Conservation (phyloP, 768 basidiomycete genomes). For the Amanita inopinata region DNA sequence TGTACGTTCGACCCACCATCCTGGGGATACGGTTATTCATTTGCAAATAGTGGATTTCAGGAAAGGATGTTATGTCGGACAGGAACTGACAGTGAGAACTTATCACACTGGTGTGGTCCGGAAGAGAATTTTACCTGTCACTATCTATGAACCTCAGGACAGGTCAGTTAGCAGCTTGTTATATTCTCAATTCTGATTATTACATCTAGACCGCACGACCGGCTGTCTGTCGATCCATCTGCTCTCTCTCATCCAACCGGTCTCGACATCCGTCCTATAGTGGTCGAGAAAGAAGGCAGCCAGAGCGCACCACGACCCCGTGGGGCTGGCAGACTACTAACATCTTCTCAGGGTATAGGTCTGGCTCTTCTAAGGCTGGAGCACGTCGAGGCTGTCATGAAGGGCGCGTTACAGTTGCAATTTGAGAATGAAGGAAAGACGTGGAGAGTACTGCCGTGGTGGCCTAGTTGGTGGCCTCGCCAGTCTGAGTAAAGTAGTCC, state of each 20-base stretch:
- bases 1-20: conserved; percentile 38
- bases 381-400: conserved; percentile 47
- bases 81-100: conserved; percentile 93
- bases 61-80: conserved; percentile 97
- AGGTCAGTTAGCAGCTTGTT: conserved; percentile 18
- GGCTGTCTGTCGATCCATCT: conserved; percentile 19
- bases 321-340: conserved; percentile 68
- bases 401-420: conserved; percentile 34
- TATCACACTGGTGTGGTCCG: conserved; percentile 89
- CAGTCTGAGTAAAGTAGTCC: conserved; percentile 10
- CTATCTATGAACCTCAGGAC: conserved; percentile 33
- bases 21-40: conserved; percentile 10
- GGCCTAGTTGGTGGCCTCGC: conserved; percentile 58
- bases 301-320: conserved; percentile 46
- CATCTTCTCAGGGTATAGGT: conserved; percentile 48
- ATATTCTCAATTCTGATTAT: neutral
- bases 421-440: conserved; percentile 26
- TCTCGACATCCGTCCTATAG: conserved; percentile 28
- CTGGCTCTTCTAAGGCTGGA: conserved; percentile 77
- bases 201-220: conserved; percentile 4
- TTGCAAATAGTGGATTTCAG: conserved; percentile 69
- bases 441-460: conserved; percentile 50
- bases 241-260: conserved; percentile 2
- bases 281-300: conserved; percentile 16
- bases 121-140: conserved; percentile 84